These are phyloP conservation scores for Plectosphaerella sp. DNA, from an alignment of 2,329 filamentous ascomycete genomes.

Conservation along the genomic window DNA sequence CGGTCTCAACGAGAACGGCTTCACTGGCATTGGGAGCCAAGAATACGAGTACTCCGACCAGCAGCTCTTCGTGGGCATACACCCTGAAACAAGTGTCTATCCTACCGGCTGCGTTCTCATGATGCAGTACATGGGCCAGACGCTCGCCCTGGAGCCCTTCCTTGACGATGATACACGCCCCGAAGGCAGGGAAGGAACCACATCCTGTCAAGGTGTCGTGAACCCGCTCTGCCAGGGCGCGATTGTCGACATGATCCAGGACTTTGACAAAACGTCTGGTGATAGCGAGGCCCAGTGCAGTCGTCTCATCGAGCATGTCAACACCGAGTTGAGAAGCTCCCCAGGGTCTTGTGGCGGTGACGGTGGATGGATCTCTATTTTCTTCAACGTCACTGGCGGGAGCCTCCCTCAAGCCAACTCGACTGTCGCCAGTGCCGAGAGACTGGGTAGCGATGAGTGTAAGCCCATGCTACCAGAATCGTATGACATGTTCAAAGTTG, in stretches of 20 bases:
- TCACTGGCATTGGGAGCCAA: not conserved
- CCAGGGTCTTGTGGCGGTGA: not conserved
- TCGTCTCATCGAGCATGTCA: conserved; percentile 1
- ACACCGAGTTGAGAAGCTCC: not conserved
- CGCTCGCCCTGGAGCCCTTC: conserved; percentile 1
- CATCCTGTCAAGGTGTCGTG: conserved; percentile 3
- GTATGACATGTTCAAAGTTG: conserved; percentile 2
- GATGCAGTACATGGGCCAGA: conserved; percentile 6
- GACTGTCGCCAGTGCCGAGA: not conserved
- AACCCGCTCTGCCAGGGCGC: not conserved
- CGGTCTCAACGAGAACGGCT: conserved; percentile 21
- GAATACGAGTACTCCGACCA: conserved; percentile 4
- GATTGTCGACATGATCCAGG: conserved; percentile 1
- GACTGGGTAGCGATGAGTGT: not conserved
- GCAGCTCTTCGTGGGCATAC: conserved; percentile 5
- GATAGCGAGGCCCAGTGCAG: not conserved
- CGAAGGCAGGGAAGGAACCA: not conserved
- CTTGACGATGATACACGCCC: not conserved
- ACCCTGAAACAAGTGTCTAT: not conserved
- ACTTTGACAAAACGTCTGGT: not conserved
- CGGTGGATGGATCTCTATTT: conserved; percentile 3
- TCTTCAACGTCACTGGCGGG: conserved; percentile 4
- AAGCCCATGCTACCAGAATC: not conserved
- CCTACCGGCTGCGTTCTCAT: conserved; percentile 5
- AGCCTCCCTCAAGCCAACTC: not conserved